A percentile compares a stretch with the other conserved stretches of the same genome.
phyloP scores from a whole-genome alignment of 345 rosid species.

The Dipteronia dyeriana region DNA sequence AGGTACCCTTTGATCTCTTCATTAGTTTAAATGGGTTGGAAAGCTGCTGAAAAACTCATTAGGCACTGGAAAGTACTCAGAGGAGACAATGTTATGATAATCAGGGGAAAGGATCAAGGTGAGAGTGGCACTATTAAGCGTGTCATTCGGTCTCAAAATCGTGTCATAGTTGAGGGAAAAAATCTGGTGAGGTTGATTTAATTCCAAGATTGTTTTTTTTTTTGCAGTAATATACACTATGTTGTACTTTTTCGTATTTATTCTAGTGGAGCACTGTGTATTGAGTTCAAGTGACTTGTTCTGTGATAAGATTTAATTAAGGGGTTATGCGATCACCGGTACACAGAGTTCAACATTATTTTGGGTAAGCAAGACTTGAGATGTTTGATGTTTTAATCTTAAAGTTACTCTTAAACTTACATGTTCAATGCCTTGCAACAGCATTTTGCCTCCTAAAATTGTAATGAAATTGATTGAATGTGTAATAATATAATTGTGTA shows the following conservation, averaged over 20 bases:
- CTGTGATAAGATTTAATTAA: neutral
- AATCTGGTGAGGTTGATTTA: conserved; percentile 54
- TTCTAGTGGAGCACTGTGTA: neutral
- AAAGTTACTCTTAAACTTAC: neutral
- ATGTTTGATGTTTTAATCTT: neutral
- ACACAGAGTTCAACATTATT: neutral
- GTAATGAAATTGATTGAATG: neutral
- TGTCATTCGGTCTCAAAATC: conserved; percentile 59
- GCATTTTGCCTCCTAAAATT: neutral
- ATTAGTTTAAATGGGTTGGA: conserved; percentile 75
- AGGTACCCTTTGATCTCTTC: conserved; percentile 6
- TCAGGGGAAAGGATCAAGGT: conserved; percentile 64
- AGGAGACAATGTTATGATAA: conserved; percentile 86
- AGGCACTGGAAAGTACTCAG: conserved; percentile 94
- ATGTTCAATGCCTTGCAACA: neutral
- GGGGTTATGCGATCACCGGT: neutral
- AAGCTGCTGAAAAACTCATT: conserved; percentile 96
- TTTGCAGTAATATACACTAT: neutral
- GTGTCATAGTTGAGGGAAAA: conserved; percentile 59
- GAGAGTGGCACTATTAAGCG: conserved; percentile 53
- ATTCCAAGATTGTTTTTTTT: neutral
- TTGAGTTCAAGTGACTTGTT: neutral
- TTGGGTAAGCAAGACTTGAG: neutral
- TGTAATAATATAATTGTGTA: neutral
- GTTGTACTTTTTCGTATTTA: neutral